These are phyloP conservation scores for Exidia glandulosa DNA, from an alignment of 768 basidiomycete genomes.

Conservation along the genomic window DNA sequence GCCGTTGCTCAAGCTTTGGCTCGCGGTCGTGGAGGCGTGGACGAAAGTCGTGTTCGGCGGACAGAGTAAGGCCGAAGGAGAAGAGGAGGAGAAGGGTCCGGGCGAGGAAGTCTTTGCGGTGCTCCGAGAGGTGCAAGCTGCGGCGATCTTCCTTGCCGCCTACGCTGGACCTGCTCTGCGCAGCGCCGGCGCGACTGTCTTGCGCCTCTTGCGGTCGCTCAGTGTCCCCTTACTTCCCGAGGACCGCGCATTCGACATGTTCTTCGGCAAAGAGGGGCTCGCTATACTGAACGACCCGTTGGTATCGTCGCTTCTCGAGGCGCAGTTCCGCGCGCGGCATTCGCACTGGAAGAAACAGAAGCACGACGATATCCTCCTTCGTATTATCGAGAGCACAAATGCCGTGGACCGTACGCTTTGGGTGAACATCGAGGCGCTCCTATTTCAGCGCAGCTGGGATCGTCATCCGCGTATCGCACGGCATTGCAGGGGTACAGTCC, in stretches of 20 bases:
- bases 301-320: constrained; percentile 43
- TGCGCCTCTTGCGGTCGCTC: constrained; percentile 46
- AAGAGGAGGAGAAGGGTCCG: constrained; percentile 2
- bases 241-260: constrained; percentile 33
- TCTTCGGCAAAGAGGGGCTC: constrained; percentile 46
- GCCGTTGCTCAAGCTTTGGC: constrained; percentile 64
- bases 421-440: constrained; percentile 57
- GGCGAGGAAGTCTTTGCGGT: constrained; percentile 30
- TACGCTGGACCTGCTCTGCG: constrained; percentile 41
- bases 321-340: constrained; percentile 26
- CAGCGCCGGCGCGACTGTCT: constrained; percentile 48
- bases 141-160: constrained; percentile 63
- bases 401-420: constrained; percentile 62
- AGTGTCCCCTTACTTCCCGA: constrained; percentile 32
- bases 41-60: constrained; percentile 27
- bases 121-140: constrained; percentile 56
- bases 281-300: constrained; percentile 57
- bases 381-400: constrained; percentile 60
- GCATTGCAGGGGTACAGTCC: constrained; percentile 51
- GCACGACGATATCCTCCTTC: constrained; percentile 45
- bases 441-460: constrained; percentile 48
- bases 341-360: constrained; percentile 52
- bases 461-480: constrained; percentile 33
- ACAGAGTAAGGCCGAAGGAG: too few relatives aligned
- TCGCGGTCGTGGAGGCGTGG: constrained; percentile 60